These are phyloP conservation scores for Magnolia sinica DNA, from an alignment of 164 flowering plant genomes.

Conservation along the genomic window DNA sequence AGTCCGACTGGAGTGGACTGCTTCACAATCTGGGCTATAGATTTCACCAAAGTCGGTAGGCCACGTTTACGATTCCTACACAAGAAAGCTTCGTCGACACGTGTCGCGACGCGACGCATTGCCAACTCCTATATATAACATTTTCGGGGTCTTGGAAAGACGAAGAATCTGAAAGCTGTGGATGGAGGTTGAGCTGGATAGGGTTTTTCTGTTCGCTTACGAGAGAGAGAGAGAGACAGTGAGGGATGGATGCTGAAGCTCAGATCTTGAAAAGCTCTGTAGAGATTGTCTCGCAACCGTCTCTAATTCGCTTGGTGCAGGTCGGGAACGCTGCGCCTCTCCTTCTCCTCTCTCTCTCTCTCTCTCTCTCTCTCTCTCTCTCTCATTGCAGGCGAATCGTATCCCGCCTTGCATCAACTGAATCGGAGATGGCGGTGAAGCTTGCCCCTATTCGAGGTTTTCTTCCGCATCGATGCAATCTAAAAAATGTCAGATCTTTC, in stretches of 20 bases:
- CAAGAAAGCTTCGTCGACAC: too few species aligned
- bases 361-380: neutral
- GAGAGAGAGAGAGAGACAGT: neutral
- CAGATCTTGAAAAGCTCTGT: too few species aligned
- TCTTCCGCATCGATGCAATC: neutral
- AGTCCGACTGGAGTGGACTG: too few species aligned
- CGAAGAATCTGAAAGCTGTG: too few species aligned
- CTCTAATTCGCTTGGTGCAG: conserved; percentile 95
- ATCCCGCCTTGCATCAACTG: conserved; percentile 95
- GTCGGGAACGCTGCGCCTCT: conserved; percentile 53
- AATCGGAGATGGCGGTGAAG: conserved; percentile 60
- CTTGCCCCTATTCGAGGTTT: neutral
- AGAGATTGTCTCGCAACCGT: conserved; percentile 14
- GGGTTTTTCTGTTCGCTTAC: neutral
- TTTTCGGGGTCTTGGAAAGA: too few species aligned
- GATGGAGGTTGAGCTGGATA: neutral
- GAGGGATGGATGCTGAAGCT: too few species aligned
- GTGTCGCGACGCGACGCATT: too few species aligned
- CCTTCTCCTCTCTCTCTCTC: neutral
- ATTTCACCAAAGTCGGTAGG: too few species aligned
- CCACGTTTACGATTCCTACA: too few species aligned
- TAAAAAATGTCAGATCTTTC: too few species aligned
- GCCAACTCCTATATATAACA: too few species aligned
- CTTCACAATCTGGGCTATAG: too few species aligned
- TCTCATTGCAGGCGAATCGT: conserved; percentile 11